These are phyloP conservation scores for Polyplosphaeria fusca DNA, from an alignment of 495 filamentous ascomycete species.

Conservation along the genomic window DNA sequence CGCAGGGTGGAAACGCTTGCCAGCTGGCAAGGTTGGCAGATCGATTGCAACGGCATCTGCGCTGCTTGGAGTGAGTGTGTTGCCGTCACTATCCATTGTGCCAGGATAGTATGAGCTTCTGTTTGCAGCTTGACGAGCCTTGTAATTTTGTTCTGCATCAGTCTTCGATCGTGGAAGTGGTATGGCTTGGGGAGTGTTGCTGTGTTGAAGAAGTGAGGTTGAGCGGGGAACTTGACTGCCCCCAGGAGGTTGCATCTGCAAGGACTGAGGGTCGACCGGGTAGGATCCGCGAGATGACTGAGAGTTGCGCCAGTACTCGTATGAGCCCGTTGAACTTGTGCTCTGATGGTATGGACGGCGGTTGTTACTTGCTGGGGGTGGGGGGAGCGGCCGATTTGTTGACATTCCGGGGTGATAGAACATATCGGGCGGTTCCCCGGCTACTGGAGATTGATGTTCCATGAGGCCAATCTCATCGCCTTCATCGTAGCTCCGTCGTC, in stretches of 20 bases:
- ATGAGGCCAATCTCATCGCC: constrained; percentile 68
- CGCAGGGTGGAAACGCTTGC: constrained; percentile 67
- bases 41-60: constrained; percentile 51
- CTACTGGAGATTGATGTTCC: constrained; percentile 51
- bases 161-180: constrained; percentile 89
- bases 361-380: constrained; percentile 56
- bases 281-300: constrained; percentile 24
- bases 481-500: constrained; percentile 87
- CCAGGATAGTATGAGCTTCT: constrained; percentile 47
- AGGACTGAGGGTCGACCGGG: constrained; percentile 30
- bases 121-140: constrained; percentile 51
- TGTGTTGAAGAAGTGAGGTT: constrained; percentile 76
- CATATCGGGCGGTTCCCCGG: constrained; percentile 77
- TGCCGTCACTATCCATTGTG: constrained; percentile 33
- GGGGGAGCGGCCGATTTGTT: constrained; percentile 66
- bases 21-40: constrained; percentile 47
- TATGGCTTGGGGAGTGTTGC: constrained; percentile 72
- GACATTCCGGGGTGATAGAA: constrained; percentile 87
- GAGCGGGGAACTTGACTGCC: constrained; percentile 67
- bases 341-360: constrained; percentile 15
- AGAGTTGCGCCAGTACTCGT: constrained; percentile 31
- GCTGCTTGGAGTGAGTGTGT: constrained; percentile 49
- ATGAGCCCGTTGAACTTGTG: constrained; percentile 17
- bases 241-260: constrained; percentile 20
- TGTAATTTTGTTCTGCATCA: constrained; percentile 68